Percentiles rank a stretch among this genome's conserved stretches.
Evolutionary conservation across 148 eudicot species (phyloP).

Genomic region (Heliosperma pusillum): DNA sequence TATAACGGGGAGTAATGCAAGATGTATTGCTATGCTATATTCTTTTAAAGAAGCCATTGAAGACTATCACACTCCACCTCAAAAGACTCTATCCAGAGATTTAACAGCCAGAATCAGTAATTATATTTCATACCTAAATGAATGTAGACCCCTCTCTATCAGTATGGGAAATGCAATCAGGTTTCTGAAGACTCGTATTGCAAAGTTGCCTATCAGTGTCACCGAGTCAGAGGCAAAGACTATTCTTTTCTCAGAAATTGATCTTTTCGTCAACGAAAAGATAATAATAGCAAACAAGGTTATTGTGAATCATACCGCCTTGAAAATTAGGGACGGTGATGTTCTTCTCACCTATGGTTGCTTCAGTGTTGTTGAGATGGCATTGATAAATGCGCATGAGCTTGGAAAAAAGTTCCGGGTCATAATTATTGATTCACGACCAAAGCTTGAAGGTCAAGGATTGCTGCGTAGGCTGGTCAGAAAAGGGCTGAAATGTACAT

Average conservation of each 20-base stretch:
- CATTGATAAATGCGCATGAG: constrained; percentile 63
- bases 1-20: constrained; percentile 62
- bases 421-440: constrained; percentile 88
- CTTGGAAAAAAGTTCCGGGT: constrained; percentile 77
- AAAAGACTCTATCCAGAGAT: constrained; percentile 67
- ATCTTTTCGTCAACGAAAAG: constrained; percentile 66
- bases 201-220: constrained; percentile 47
- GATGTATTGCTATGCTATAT: constrained; percentile 82
- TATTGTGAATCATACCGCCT: constrained; percentile 63
- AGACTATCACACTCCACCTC: constrained; percentile 71
- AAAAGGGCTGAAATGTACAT: constrained; percentile 79
- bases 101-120: constrained; percentile 63
- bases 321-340: constrained; percentile 74
- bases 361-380: constrained; percentile 75
- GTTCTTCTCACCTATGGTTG: constrained; percentile 81
- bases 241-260: constrained; percentile 54
- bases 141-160: constrained; percentile 86
- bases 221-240: constrained; percentile 75
- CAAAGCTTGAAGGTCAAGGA: constrained; percentile 78
- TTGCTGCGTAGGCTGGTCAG: constrained; percentile 65
- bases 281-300: constrained; percentile 73
- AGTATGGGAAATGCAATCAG: constrained; percentile 97
- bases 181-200: constrained; percentile 56
- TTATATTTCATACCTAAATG: constrained; percentile 69
- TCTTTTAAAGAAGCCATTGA: constrained; percentile 75